These are phyloP conservation scores for Colletotrichum australisinense DNA, from an alignment of 2,329 filamentous ascomycete species.

Conservation along the genomic window DNA sequence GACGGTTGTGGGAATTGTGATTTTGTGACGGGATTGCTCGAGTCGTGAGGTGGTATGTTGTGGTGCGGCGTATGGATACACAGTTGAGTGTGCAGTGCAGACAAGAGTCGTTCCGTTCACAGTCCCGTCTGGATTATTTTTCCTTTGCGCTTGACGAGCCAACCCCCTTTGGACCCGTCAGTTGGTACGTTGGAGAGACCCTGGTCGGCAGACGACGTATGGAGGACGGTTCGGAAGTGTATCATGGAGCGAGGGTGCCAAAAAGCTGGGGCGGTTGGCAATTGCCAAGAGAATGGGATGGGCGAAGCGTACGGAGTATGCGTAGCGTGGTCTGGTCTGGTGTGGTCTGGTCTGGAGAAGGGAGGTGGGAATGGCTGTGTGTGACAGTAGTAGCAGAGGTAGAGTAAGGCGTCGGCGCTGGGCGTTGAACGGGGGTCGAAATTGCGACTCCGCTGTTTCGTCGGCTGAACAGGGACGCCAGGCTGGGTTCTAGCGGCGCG, in stretches of 20 bases:
- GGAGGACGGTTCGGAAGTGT: background rate
- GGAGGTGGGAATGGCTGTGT: background rate
- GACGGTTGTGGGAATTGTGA: constrained; percentile 18
- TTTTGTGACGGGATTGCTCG: constrained; percentile 12
- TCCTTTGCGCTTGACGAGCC: constrained; percentile 18
- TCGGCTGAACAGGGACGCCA: constrained; percentile 28
- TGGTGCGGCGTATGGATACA: constrained; percentile 6
- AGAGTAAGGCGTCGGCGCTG: background rate
- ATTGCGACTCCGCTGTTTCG: constrained; percentile 37
- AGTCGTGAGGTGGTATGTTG: constrained; percentile 15
- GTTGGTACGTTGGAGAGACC: constrained; percentile 24
- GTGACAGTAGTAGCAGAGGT: no score
- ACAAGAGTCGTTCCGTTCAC: constrained; percentile 7
- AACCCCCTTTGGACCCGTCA: constrained; percentile 29
- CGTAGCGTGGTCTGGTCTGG: constrained; percentile 11
- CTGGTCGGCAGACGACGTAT: constrained; percentile 16
- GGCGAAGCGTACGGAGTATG: background rate
- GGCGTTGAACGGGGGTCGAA: constrained; percentile 30
- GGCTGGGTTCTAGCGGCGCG: constrained; percentile 26
- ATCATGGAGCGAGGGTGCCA: constrained; percentile 8
- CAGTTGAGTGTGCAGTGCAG: constrained; percentile 6
- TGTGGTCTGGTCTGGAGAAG: constrained; percentile 21
- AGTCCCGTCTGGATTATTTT: constrained; percentile 22
- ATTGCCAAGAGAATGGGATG: constrained; percentile 24
- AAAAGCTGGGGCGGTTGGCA: constrained; percentile 27